Percentiles rank a stretch among this genome's conserved stretches.
These are phyloP conservation scores for Penicillium sp. DNA, from an alignment of 2,329 filamentous ascomycete species.

Conservation along the genomic window DNA sequence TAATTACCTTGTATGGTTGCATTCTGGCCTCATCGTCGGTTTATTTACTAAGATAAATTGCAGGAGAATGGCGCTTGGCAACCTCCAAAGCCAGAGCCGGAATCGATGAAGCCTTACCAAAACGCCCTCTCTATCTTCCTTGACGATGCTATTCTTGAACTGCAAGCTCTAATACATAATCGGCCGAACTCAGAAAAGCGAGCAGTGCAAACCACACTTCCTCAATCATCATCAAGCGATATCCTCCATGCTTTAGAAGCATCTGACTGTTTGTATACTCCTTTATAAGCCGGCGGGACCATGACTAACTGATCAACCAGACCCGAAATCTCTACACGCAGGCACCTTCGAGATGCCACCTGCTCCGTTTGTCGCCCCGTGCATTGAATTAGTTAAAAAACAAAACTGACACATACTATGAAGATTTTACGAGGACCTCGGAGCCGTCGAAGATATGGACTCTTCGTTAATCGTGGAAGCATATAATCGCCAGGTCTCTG, in stretches of 20 bases:
- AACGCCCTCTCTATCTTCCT: slow-evolving; percentile 53
- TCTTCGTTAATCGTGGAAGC: slow-evolving; percentile 66
- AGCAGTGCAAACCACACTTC: slow-evolving; percentile 34
- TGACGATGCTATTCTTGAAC: slow-evolving; percentile 64
- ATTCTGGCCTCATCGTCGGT: neutral
- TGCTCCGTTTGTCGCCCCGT: slow-evolving; percentile 35
- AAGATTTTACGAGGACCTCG: slow-evolving; percentile 65
- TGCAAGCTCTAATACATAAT: slow-evolving; percentile 57
- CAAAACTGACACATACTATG: neutral
- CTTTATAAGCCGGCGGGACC: neutral
- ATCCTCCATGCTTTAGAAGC: slow-evolving; percentile 44
- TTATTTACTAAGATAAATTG: slow-evolving; percentile 1
- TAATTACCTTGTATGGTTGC: slow-evolving; percentile 31
- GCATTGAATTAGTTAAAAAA: neutral
- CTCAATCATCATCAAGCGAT: slow-evolving; percentile 42
- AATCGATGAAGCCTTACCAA: slow-evolving; percentile 43
- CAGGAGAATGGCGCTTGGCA: slow-evolving; percentile 48
- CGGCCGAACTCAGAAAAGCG: slow-evolving; percentile 46
- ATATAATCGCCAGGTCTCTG: slow-evolving; percentile 62
- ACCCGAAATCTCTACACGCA: slow-evolving; percentile 32
- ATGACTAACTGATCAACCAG: slow-evolving; percentile 27
- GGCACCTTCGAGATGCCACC: slow-evolving; percentile 37
- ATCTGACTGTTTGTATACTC: slow-evolving; percentile 35
- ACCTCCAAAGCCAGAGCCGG: slow-evolving; percentile 43
- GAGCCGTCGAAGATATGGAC: slow-evolving; percentile 65